A percentile compares a stretch with the other conserved stretches of the same genome.
Evolutionary conservation across 2,329 filamentous ascomycete species (phyloP).

Genomic region (Neofusicoccum sp.): DNA sequence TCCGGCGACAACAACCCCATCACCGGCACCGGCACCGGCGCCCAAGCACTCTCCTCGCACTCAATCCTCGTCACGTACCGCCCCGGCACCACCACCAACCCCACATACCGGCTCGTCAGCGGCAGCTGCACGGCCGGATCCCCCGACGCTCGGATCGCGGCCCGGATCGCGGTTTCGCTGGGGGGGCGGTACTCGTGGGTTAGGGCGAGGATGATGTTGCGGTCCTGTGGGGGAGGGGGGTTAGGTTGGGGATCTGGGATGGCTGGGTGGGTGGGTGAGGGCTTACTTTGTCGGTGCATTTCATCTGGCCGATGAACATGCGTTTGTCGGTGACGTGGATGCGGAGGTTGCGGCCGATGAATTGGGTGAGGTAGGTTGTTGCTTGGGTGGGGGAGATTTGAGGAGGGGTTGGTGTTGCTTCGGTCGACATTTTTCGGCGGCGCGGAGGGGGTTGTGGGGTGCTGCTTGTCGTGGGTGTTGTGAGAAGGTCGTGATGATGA

Average conservation of each 20-base stretch:
- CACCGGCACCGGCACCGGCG: not conserved
- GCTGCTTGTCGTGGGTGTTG: too few species aligned
- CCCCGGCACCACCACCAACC: constrained; percentile 85
- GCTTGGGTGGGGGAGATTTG: constrained; percentile 54
- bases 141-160: constrained; percentile 31
- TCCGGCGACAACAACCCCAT: constrained; percentile 45
- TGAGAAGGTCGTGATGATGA: too few species aligned
- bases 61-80: constrained; percentile 84
- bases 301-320: constrained; percentile 86
- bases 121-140: constrained; percentile 57
- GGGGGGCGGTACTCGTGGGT: constrained; percentile 89
- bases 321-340: constrained; percentile 79
- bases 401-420: not conserved
- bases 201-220: constrained; percentile 80
- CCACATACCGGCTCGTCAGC: constrained; percentile 83
- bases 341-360: constrained; percentile 76
- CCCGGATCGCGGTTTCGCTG: constrained; percentile 42
- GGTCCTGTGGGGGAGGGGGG: constrained; percentile 57
- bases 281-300: constrained; percentile 86
- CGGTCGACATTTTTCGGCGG: not conserved
- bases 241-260: too few species aligned
- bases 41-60: constrained; percentile 61
- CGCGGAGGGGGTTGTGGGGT: not conserved
- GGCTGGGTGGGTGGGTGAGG: not conserved
- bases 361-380: constrained; percentile 57